phyloP scores from a whole-genome alignment of 2,329 filamentous ascomycete species.

The Pezicula radicicola region DNA sequence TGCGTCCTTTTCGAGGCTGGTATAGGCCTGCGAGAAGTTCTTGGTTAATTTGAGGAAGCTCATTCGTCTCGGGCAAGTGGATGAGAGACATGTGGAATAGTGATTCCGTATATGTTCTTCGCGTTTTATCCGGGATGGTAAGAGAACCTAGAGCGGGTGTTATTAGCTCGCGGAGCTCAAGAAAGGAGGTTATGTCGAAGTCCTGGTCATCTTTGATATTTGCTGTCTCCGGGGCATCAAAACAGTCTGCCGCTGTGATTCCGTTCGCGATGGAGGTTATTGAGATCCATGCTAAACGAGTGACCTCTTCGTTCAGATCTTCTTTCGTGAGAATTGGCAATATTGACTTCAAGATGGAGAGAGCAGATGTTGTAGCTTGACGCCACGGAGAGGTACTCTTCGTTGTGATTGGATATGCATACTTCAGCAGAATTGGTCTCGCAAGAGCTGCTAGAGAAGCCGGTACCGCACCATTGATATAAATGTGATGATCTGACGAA shows the following conservation, averaged over 20 bases:
- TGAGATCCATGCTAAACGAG: conserved; percentile 65
- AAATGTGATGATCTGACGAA: conserved; percentile 62
- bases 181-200: conserved; percentile 79
- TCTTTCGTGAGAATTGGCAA: conserved; percentile 55
- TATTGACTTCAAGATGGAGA: conserved; percentile 65
- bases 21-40: conserved; percentile 62
- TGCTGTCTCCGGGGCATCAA: conserved; percentile 37
- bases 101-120: conserved; percentile 67
- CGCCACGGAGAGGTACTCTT: conserved; percentile 75
- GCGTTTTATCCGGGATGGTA: conserved; percentile 62
- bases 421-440: conserved; percentile 74
- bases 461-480: conserved; percentile 63
- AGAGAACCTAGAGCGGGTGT: conserved; percentile 69
- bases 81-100: conserved; percentile 83
- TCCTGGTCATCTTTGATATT: conserved; percentile 65
- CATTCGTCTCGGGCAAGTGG: conserved; percentile 59
- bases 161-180: conserved; percentile 65
- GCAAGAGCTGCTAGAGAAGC: conserved; percentile 64
- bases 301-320: conserved; percentile 42
- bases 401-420: conserved; percentile 69
- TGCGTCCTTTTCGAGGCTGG: conserved; percentile 66
- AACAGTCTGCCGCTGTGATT: conserved; percentile 65
- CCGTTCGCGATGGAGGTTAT: conserved; percentile 64
- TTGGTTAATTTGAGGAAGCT: conserved; percentile 48
- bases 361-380: conserved; percentile 67